A percentile compares a stretch with the other conserved stretches of the same genome.
These are phyloP conservation scores for Leptographium procerum DNA, from an alignment of 2,329 filamentous ascomycete genomes.

Conservation along the genomic window DNA sequence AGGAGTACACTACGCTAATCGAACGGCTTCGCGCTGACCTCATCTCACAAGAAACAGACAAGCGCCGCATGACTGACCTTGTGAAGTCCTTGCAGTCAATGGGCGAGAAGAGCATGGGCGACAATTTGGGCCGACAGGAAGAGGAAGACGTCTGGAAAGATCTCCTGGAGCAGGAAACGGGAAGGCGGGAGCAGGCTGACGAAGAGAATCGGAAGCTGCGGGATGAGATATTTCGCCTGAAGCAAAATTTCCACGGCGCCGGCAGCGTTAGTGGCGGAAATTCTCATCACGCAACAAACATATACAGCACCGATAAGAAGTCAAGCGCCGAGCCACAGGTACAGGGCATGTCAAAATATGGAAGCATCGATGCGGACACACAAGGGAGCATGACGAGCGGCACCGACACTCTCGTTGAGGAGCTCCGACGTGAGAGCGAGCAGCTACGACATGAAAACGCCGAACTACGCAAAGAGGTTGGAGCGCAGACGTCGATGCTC, in stretches of 20 bases:
- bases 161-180: conserved; percentile 82
- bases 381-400: conserved; percentile 40
- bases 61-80: conserved; percentile 73
- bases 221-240: conserved; percentile 70
- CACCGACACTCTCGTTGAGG: conserved; percentile 62
- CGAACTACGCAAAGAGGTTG: conserved; percentile 81
- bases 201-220: conserved; percentile 76
- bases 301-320: conserved; percentile 53
- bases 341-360: background rate
- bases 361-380: conserved; percentile 26
- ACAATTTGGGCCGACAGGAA: conserved; percentile 41
- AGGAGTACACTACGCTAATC: conserved; percentile 73
- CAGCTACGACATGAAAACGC: conserved; percentile 86
- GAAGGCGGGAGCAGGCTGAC: conserved; percentile 77
- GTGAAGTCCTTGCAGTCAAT: conserved; percentile 51
- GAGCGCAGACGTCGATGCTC: conserved; percentile 93
- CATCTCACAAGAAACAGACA: conserved; percentile 70
- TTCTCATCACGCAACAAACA: conserved; percentile 51
- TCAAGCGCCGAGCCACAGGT: conserved; percentile 29
- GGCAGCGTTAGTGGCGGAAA: conserved; percentile 15
- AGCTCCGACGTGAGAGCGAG: conserved; percentile 56
- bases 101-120: conserved; percentile 33
- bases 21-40: conserved; percentile 72
- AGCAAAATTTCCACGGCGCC: conserved; percentile 40
- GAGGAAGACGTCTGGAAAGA: conserved; percentile 88